Evolutionary conservation across 768 basidiomycete species (phyloP), one percentile per base, ranked within the genome.

Genomic region (Mycena albidolilacea): DNA sequence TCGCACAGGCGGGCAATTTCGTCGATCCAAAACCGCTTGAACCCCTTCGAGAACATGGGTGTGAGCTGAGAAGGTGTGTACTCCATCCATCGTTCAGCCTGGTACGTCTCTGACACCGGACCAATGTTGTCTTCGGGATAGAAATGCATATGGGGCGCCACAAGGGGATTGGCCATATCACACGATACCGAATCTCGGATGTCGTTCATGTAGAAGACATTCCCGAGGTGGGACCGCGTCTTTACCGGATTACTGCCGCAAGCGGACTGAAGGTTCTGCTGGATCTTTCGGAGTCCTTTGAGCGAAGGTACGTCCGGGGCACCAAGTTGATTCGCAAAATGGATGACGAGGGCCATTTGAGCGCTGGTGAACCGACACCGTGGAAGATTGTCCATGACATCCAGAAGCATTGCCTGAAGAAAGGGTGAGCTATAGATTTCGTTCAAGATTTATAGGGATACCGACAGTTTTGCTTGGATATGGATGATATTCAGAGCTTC

Each of bases 401-500:
- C 60, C 6, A 61, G 41, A n/a, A 61, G 60, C 60, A 61, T 61
- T 21, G 39, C 60, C 60, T 61, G 17, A n/a, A 37, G 21, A 38
- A 44, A 3, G 15, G 11, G 57, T 38, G 14, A 58, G 30, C 7
- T 14, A 37, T 7, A 38, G 35, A 35, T 15, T 38, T 5, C 10
- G 35, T 30, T 30, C 35, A 7, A 21, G 15, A 58, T 12, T 11
- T 37, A 5, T 30, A 30, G 30, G 23, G 35, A 11, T 35, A 37
- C 41, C 7, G 41, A 43, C 41, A 9, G 41, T 43, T 43, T 43
- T 43, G 41, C 41, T 43, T 43, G 41, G 41, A 43, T 43, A 43
- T 7, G 41, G 30, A 30, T 30, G 30, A 30, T 30, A 30, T 30
- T 30, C 30, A 30, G 30, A 30, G 30, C 30, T 30, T 43, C 41